Conservation (phyloP, 2,329 filamentous ascomycete species). For the Fusarium sp. region DNA sequence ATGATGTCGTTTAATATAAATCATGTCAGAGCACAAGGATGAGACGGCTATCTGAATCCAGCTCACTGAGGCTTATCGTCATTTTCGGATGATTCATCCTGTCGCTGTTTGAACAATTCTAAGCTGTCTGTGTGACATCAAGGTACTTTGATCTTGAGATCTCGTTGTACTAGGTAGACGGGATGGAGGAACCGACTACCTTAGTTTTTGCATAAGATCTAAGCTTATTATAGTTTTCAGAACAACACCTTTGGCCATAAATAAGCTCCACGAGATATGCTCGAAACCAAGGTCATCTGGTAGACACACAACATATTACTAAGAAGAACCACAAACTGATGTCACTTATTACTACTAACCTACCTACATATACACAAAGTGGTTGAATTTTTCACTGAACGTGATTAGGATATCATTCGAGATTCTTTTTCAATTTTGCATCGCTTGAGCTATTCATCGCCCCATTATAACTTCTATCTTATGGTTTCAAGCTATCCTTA, state of each 20-base stretch:
- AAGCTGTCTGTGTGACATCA: background rate
- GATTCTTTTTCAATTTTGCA: background rate
- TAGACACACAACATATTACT: background rate
- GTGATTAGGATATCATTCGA: background rate
- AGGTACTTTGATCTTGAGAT: background rate
- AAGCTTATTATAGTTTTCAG: background rate
- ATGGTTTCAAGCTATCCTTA: conserved; percentile 66
- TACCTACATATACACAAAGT: background rate
- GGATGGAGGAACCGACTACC: background rate
- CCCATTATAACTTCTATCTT: background rate
- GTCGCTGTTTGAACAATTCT: background rate
- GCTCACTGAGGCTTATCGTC: background rate
- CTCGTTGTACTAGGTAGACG: background rate
- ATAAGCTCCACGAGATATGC: background rate
- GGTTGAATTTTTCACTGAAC: background rate
- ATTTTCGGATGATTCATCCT: background rate
- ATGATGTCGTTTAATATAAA: background rate
- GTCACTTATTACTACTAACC: background rate
- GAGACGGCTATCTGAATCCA: background rate
- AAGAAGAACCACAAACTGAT: background rate
- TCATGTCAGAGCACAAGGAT: background rate
- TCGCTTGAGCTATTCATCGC: background rate
- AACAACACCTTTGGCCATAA: background rate
- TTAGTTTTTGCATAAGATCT: background rate
- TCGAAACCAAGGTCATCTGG: background rate